These are phyloP conservation scores for Trichoderma afroharzianum DNA, from an alignment of 2,329 filamentous ascomycete genomes.

Conservation along the genomic window DNA sequence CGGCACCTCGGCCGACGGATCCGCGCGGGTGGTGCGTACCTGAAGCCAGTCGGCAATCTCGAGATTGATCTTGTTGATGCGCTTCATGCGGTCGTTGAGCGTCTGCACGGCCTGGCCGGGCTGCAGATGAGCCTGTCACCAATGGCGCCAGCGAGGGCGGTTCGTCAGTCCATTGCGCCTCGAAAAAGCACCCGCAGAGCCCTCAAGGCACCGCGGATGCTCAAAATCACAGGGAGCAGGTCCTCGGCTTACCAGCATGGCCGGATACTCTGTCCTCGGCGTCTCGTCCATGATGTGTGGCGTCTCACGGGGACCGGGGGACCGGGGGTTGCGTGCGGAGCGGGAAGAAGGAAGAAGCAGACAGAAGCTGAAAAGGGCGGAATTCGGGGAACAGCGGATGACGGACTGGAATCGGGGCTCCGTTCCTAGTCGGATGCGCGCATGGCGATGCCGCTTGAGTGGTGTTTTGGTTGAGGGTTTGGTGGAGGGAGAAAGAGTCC, in stretches of 20 bases:
- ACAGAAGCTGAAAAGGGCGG: neutral
- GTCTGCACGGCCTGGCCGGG: conserved; percentile 77
- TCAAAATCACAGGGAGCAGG: neutral
- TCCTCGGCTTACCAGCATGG: conserved; percentile 72
- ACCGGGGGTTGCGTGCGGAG: neutral
- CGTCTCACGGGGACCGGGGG: neutral
- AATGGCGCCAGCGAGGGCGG: conserved; percentile 4
- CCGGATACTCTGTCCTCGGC: conserved; percentile 86
- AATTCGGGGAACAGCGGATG: neutral
- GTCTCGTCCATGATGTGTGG: conserved; percentile 42
- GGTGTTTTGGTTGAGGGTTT: neutral
- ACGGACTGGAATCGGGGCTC: conserved; percentile 19
- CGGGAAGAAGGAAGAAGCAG: neutral
- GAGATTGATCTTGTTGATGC: conserved; percentile 79
- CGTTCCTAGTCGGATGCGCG: conserved; percentile 19
- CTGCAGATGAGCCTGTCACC: conserved; percentile 67
- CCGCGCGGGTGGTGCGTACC: conserved; percentile 51
- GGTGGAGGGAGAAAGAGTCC: neutral
- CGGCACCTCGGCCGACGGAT: neutral
- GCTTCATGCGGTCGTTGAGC: conserved; percentile 81
- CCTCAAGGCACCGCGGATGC: neutral
- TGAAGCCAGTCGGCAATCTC: conserved; percentile 97
- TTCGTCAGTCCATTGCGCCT: conserved; percentile 9
- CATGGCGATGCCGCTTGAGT: conserved; percentile 20
- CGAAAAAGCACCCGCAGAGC: neutral